Evolutionary conservation across 208 protist genomes (phyloP), one percentile per base, ranked within the genome.

Genomic region (Phytomonas serpens): DNA sequence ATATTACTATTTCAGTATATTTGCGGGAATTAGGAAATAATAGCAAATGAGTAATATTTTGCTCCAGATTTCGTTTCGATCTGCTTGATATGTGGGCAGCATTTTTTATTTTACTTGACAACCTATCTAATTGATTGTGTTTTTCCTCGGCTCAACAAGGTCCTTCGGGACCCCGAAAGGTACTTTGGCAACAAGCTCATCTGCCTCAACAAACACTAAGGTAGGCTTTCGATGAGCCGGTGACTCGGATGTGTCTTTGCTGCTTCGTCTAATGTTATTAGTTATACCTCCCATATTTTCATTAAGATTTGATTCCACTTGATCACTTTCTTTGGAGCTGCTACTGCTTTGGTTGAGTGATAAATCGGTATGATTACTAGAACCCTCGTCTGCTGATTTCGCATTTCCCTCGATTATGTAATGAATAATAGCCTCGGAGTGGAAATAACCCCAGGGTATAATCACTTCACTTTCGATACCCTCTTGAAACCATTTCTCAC

Each of bases 361-460:
- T 27, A 57, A 9, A 57, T 57, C 47, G 23, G 27, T 23, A 0
- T 27, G 47, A 27, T 6, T 57, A 27, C 2, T 27, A 19, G 47
- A 57, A 57, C 6, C 47, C 19, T 57, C 16, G 5, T 57, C 47
- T 29, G 64, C 33, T 36, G 51, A 29, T 47, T 65, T 57, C 29
- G 74, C 77, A 71, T 90, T 91, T 42, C 77, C 77, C 33, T 87
- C 82, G n/a, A 89, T 34, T 19, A 96, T 86, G 73, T 90, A 84
- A 69, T 88, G 85, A 6, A 81, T 78, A 61, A 96, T 96, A n/a
- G 83, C 82, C 68, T 90, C 84, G 3, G 82, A 73, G 78, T 96
- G 91, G 71, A 88, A 96, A 76, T 87, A 94, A 33, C 91, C 91
- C 89, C 91, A 96, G 6, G 91, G 91, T 23, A 96, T 78, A 71